Conservation (phyloP, 2,329 filamentous ascomycete species). For the Paracamarosporium sp. region DNA sequence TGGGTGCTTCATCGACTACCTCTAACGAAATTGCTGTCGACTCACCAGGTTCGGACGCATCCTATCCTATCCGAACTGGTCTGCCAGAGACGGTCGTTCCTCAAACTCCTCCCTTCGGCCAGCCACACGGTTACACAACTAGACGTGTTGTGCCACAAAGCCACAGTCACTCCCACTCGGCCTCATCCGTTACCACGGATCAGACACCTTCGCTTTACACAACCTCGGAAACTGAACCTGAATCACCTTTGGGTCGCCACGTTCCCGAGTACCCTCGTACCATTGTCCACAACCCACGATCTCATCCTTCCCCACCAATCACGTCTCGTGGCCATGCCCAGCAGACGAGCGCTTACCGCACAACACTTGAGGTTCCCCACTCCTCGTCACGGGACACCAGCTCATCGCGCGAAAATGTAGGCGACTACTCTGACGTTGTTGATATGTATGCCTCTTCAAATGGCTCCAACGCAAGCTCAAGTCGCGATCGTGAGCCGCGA, state of each 20-base stretch:
- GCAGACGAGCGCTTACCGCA: slow-evolving; percentile 27
- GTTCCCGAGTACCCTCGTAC: slow-evolving; percentile 28
- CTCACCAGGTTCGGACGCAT: slow-evolving; percentile 38
- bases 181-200: slow-evolving; percentile 34
- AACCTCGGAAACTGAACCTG: slow-evolving; percentile 33
- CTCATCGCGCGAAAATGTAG: slow-evolving; percentile 14
- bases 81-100: slow-evolving; percentile 36
- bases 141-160: slow-evolving; percentile 24
- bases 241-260: slow-evolving; percentile 31
- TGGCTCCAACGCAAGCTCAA: slow-evolving; percentile 18
- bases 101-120: slow-evolving; percentile 19
- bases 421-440: slow-evolving; percentile 30
- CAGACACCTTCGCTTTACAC: slow-evolving; percentile 37
- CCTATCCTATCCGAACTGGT: slow-evolving; percentile 39
- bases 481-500: slow-evolving; percentile 24
- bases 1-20: slow-evolving; percentile 22
- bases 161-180: slow-evolving; percentile 35
- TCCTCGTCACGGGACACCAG: slow-evolving; percentile 16
- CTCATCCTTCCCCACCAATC: slow-evolving; percentile 23
- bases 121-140: slow-evolving; percentile 26
- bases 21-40: slow-evolving; percentile 35
- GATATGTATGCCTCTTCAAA: slow-evolving; percentile 25
- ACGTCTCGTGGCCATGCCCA: slow-evolving; percentile 17
- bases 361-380: slow-evolving; percentile 26
- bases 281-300: slow-evolving; percentile 35